phyloP scores from a whole-genome alignment of 148 eudicot species.

The Heliosperma pusillum region DNA sequence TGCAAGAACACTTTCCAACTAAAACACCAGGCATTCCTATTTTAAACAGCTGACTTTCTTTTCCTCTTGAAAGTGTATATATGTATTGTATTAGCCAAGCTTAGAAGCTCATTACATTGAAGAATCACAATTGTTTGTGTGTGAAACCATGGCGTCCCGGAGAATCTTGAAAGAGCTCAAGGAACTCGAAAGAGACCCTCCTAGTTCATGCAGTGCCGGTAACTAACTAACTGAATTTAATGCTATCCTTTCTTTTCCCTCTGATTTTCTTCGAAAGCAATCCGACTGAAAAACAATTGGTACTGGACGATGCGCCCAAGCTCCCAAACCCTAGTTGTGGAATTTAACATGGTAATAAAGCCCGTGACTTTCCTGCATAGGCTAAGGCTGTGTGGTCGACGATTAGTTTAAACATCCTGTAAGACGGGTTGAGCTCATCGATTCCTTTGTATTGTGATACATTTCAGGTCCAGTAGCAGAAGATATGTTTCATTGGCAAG shows the following conservation, averaged over 20 bases:
- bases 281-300: no score
- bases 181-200: conserved; percentile 76
- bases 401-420: no score
- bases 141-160: conserved; percentile 48
- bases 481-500: conserved; percentile 74
- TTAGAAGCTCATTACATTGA: neutral
- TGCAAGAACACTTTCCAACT: conserved; percentile 14
- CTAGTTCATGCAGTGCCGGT: conserved; percentile 81
- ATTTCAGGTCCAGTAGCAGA: conserved; percentile 53
- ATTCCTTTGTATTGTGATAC: neutral
- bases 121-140: neutral
- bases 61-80: neutral
- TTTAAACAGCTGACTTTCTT: conserved; percentile 9
- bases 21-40: conserved; percentile 2
- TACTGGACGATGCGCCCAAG: neutral
- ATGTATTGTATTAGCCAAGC: neutral
- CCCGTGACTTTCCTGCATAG: neutral
- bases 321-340: no score
- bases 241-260: neutral
- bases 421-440: neutral
- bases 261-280: neutral
- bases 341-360: neutral
- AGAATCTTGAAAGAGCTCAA: conserved; percentile 68
- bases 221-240: neutral
- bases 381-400: no score